phyloP scores from a whole-genome alignment of 164 flowering plant genomes.

The Liquidambar formosana region DNA sequence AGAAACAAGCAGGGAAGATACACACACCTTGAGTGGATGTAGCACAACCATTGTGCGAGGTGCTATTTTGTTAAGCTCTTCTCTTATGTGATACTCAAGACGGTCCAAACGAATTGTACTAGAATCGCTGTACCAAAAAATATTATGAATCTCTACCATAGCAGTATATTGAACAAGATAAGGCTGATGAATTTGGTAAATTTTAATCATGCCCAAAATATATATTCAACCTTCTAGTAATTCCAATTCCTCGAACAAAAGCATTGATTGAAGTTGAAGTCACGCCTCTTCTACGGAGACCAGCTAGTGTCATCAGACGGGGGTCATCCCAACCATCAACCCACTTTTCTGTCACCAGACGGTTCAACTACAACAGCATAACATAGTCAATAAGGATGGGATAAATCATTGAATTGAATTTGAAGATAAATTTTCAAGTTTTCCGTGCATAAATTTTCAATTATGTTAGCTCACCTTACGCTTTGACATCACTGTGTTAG shows the following conservation, averaged over 20 bases:
- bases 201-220: neutral
- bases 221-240: conserved; percentile 77
- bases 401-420: neutral
- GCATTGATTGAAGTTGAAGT: conserved; percentile 82
- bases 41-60: conserved; percentile 89
- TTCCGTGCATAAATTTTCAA: neutral
- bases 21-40: conserved; percentile 81
- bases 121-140: conserved; percentile 64
- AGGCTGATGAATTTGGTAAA: too few relatives aligned
- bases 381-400: neutral
- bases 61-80: conserved; percentile 86
- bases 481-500: conserved; percentile 97
- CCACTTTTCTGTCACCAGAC: conserved; percentile 83
- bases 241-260: conserved; percentile 92
- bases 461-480: conserved; percentile 61
- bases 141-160: neutral
- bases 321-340: conserved; percentile 99
- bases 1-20: conserved; percentile 4
- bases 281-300: conserved; percentile 88
- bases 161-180: neutral
- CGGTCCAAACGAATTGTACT: conserved; percentile 74
- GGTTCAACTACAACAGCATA: conserved; percentile 65
- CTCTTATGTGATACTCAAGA: conserved; percentile 88
- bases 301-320: conserved; percentile 95
- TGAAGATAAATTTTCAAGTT: conserved; percentile 1